Base-by-base conservation (phyloP, 176 grass and related monocot species). In the Sorghum bicolor region DNA sequence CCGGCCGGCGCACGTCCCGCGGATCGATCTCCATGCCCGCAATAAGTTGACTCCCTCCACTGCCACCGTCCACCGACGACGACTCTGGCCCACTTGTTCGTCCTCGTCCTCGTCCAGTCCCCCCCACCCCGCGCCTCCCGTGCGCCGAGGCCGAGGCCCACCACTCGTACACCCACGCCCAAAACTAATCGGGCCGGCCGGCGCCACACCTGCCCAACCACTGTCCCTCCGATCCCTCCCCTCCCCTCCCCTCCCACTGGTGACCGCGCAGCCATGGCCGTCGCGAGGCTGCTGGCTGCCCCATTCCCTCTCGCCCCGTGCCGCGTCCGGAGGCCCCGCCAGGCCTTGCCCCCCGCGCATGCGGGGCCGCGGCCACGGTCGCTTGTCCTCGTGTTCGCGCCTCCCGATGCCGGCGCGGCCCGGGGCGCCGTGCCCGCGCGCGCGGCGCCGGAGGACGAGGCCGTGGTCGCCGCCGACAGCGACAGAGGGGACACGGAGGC, bases 201-300 rank as follows among this genome's bases (percentile, higher is more conserved):
- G 5, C 41, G 41, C 28, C 8, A 43, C 40, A 12, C 40, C 40
- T 11, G 40, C 40, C 8, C 40, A 43, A 12, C 40, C 40, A 14
- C 3, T 47, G 44, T 50, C 47, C 47, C 15, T 50, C 45, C 5
- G 44, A 47, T 48, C 45, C 15, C 45, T 47, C 44, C 5, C 40
- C 40, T 41, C 16, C 47, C 47, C n/a, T n/a, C 8, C 48, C 48
- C 45, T 4, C 4, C 37, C 10, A 10, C 32, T 38, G 33, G 33
- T 24, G 5, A 34, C 31, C 31, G 17, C 6, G 16, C 15, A 2
- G 5, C 36, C 84, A 90, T 86, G 88, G 24, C 88, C 45, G 74
- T 86, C 29, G 88, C 88, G 4, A 86, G 84, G 74, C 83, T 86
- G 66, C 37, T 86, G 84, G 74, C 74, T 60, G 66, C 74, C 5